Evolutionary conservation across 2,329 filamentous ascomycete species (phyloP), one percentile per base, ranked within the genome.

Genomic region (Dothidotthia symphoricarpi): DNA sequence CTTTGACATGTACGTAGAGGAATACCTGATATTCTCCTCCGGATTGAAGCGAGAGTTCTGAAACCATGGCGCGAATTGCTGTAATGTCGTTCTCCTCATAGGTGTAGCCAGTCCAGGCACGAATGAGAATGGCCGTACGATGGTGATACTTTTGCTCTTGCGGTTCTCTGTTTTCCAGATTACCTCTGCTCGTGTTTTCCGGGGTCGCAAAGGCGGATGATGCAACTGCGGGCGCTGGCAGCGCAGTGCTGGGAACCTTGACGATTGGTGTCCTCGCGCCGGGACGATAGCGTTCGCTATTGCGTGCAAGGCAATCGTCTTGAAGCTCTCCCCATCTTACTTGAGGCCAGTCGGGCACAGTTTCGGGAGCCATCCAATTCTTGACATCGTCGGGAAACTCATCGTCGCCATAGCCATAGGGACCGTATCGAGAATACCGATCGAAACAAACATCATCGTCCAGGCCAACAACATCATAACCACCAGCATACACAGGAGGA

Each of bases 271-370:
- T 51, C 70, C 72, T 61, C 73, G 69, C 68, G 16, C 54, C 51
- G 1, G 63, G 63, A 6, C 54, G 53, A 43, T 58, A 93, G 14
- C 88, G 79, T 25, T 77, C 76, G 40, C 76, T 72, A 65, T 94
- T 94, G 49, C 71, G 75, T 47, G 76, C 66, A 1, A 82, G 62
- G 56, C 87, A 93, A 17, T 76, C 67, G 34, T 80, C 70, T 60
- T 91, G 86, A 13, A 91, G 69, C 22, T 76, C 67, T 11, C 83
- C 83, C 87, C 87, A 93, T 46, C 80, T 75, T 22, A 88, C 76
- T 16, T 72, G 69, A 17, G 77, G 71, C 82, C 85, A 89, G 15
- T 81, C 69, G 6, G 80, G 64, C 2, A 61, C 52, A 9, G 47
- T 49, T 32, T 57, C 22, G 43, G 61, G 42, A 63, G 66, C 45